Conservation (phyloP, 192 early-diverging fungal genomes). For the Linnemannia elongata region DNA sequence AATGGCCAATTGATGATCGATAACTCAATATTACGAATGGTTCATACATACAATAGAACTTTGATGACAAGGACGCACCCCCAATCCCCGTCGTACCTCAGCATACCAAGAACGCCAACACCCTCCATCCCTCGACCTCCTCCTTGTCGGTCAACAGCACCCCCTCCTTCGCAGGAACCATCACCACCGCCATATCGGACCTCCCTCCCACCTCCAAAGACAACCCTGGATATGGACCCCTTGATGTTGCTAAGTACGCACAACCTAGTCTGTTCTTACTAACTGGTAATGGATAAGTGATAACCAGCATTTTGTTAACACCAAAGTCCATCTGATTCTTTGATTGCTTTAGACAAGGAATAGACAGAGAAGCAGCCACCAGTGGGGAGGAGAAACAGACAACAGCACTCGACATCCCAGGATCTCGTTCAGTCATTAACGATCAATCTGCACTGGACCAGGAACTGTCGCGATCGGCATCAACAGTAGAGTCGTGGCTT, state of each 20-base stretch:
- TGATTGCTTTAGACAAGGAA: not conserved
- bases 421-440: not conserved
- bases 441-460: slow-evolving; percentile 16
- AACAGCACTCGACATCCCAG: not conserved
- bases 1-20: not conserved
- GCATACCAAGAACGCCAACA: slow-evolving; percentile 8
- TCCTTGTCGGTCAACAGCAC: slow-evolving; percentile 8
- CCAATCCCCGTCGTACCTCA: slow-evolving; percentile 26
- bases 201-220: slow-evolving; percentile 10
- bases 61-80: slow-evolving; percentile 50
- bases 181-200: slow-evolving; percentile 5
- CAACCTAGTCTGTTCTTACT: not conserved
- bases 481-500: slow-evolving; percentile 41
- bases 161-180: not conserved
- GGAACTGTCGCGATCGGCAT: slow-evolving; percentile 14
- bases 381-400: not conserved
- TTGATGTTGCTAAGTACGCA: not conserved
- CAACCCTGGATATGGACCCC: slow-evolving; percentile 14
- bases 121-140: not conserved
- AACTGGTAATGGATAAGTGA: not conserved
- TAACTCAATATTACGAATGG: not conserved
- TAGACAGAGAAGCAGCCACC: not conserved
- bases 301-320: not conserved
- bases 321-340: not conserved
- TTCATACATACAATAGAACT: slow-evolving; percentile 14